Conservation (phyloP, 106 monocot genomes). For the Dactylorhiza incarnata region DNA sequence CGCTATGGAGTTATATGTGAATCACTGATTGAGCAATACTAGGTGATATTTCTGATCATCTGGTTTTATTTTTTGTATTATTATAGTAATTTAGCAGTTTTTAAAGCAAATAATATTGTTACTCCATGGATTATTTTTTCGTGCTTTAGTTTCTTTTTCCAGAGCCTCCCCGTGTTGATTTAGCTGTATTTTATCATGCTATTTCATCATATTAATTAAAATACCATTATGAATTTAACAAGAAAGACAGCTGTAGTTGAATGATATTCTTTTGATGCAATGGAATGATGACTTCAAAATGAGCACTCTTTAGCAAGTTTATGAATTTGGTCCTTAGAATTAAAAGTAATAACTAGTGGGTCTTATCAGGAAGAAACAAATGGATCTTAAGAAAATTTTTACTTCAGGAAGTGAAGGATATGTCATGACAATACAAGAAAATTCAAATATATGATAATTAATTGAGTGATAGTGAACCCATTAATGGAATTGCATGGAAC, state of each 20-base stretch:
- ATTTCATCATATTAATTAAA: not conserved
- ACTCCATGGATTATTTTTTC: not conserved
- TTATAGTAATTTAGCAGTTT: not conserved
- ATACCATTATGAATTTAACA: not conserved
- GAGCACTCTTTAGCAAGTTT: not conserved
- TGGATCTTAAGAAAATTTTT: not conserved
- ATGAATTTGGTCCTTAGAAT: not conserved
- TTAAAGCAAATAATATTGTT: not conserved
- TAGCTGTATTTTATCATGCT: not conserved
- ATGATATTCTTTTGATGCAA: not conserved
- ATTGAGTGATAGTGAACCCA: not conserved
- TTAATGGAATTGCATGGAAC: not conserved
- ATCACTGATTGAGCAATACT: not conserved
- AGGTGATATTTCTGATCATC: slow-evolving; percentile 2
- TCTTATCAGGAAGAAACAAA: not conserved
- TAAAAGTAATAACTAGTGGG: not conserved
- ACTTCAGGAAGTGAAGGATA: not conserved
- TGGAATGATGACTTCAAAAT: not conserved
- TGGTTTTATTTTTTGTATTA: not conserved
- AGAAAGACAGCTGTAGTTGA: not conserved
- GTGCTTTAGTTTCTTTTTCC: not conserved
- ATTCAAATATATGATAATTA: not conserved
- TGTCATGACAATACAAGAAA: not conserved
- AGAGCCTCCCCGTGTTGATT: not conserved
- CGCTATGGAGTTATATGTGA: not conserved